Base-by-base conservation (phyloP, 148 eudicot genomes). In the Vaccinium myrtillus region DNA sequence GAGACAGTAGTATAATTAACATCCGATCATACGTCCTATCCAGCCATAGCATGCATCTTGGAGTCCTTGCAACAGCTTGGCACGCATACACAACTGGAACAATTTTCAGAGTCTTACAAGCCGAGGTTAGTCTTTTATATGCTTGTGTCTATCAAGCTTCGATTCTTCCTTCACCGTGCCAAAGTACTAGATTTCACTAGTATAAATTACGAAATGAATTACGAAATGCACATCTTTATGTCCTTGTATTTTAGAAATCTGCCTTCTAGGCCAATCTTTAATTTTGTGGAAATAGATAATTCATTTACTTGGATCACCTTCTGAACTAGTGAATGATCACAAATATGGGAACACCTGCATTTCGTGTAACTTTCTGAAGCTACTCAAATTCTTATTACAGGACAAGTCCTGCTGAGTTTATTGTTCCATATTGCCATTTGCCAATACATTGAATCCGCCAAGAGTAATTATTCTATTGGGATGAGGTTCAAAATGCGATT, bases 31-130 rank as follows among this genome's bases (percentile, higher is more conserved):
- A 98, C 3, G 99, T 97, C 75, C 94, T 97, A 91, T 97, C 99
- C 25, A 94, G 99, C 88, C 98, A 97, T 80, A 97, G 96, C 89
- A 97, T 97, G 99, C 99, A 97, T 89, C 96, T 97, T 80, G 99
- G 99, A n/a, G 98, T 97, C 67, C 92, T 97, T 70, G 99, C 98
- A 54, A 94, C 98, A 61, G 98, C 99, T 87, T 95, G 95, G 98
- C 99, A 97, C 91, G 98, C 99, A 8, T 91, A 89, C 87, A 81
- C 88, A 55, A 92, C 98, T 55, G 94, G 94, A 83, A 93, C 98
- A 23, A 87, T 95, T 86, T 97, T 97, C 86, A 90, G 95, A 15
- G 94, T 97, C 78, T 97, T 97, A 97, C 92, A 97, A 97, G 87
- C 99, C 99, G 5, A 97, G 99, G 99, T 95, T 67, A 82, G 82